Evolutionary conservation across 1,139 yeast genomes (phyloP).

Genomic region (Yamadazyma jaroonii): DNA sequence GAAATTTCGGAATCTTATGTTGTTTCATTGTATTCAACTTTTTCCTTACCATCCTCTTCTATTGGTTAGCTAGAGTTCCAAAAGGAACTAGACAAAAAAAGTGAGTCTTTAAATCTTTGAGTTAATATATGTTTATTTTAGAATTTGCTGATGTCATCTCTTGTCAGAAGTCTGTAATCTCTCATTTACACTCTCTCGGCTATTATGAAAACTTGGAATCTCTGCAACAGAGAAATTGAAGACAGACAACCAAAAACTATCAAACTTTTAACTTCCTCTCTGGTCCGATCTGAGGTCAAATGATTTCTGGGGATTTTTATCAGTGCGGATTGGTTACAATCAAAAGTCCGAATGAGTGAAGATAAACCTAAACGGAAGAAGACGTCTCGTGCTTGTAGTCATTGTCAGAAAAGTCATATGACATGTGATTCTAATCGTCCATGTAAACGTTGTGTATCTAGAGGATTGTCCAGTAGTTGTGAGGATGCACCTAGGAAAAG

Average conservation of each 20-base stretch:
- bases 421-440: conserved; percentile 84
- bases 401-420: conserved; percentile 84
- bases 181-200: too few species aligned
- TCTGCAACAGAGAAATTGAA: too few species aligned
- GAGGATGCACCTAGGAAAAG: conserved; percentile 87
- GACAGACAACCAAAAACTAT: too few species aligned
- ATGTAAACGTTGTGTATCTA: conserved; percentile 70
- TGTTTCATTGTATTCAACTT: conserved; percentile 50
- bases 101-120: conserved; percentile 3
- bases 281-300: too few species aligned
- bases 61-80: conserved; percentile 81
- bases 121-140: too few species aligned
- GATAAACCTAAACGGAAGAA: conserved; percentile 41
- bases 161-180: too few species aligned
- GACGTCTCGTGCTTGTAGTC: conserved; percentile 79
- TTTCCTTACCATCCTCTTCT: conserved; percentile 50
- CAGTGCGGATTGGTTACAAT: not conserved
- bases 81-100: conserved; percentile 28
- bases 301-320: too few species aligned
- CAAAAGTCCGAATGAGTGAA: conserved; percentile 3
- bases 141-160: too few species aligned
- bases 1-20: conserved; percentile 61
- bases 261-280: too few species aligned
- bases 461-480: conserved; percentile 73
- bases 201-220: too few species aligned